phyloP scores from a whole-genome alignment of 2,329 filamentous ascomycete species.

The Ceratocystis cubensis region DNA sequence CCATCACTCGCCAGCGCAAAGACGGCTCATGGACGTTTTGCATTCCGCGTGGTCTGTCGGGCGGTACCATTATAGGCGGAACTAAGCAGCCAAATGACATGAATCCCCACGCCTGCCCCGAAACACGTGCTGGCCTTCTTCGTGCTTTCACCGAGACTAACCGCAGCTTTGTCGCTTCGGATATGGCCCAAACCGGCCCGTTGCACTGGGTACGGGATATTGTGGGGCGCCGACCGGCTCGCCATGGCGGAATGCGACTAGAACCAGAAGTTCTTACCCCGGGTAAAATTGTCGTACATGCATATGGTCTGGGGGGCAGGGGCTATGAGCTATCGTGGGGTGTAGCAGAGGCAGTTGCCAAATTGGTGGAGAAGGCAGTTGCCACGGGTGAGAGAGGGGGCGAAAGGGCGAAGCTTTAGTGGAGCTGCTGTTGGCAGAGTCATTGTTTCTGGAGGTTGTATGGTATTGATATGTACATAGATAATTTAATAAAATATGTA shows the following conservation, averaged over 20 bases:
- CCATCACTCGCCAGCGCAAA: constrained; percentile 47
- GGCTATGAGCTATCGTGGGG: constrained; percentile 51
- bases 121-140: constrained; percentile 38
- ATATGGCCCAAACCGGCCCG: constrained; percentile 23
- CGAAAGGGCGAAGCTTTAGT: not conserved
- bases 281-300: constrained; percentile 33
- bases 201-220: constrained; percentile 32
- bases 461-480: not conserved
- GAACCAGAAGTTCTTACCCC: constrained; percentile 35
- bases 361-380: constrained; percentile 27
- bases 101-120: constrained; percentile 36
- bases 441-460: not conserved
- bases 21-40: constrained; percentile 53
- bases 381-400: too few species aligned
- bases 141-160: constrained; percentile 29
- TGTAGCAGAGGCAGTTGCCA: constrained; percentile 39
- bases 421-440: constrained; percentile 1
- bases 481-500: too few species aligned
- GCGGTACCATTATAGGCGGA: constrained; percentile 53
- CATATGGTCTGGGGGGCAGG: constrained; percentile 49
- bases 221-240: constrained; percentile 36
- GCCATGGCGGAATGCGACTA: constrained; percentile 38
- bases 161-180: constrained; percentile 26
- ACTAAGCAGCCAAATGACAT: constrained; percentile 50
- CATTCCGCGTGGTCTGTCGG: constrained; percentile 48